A percentile compares a stretch with the other conserved stretches of the same genome.
phyloP scores from a whole-genome alignment of 2,329 filamentous ascomycete species.

The Colletotrichum sp. region DNA sequence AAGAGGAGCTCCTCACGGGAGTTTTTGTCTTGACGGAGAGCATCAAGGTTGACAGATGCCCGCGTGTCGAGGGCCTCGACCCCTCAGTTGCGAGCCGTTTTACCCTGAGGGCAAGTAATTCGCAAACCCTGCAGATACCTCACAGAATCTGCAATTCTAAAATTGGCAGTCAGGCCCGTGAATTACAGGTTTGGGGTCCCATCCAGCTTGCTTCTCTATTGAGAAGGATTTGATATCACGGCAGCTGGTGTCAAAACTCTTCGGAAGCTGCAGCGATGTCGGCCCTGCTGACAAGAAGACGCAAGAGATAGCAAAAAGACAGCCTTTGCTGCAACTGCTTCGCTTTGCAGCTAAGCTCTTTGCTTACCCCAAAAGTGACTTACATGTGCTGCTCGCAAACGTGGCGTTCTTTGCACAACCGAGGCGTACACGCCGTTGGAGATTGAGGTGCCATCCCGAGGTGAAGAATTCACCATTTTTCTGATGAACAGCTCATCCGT shows the following conservation, averaged over 20 bases:
- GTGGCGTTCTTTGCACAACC: not conserved
- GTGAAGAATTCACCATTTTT: not conserved
- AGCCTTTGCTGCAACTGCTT: not conserved
- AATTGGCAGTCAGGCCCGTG: not conserved
- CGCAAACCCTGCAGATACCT: not conserved
- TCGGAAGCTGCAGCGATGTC: not conserved
- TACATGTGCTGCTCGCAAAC: not conserved
- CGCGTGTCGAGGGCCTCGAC: not conserved
- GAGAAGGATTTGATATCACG: not conserved
- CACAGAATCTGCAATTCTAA: not conserved
- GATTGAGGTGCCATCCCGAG: not conserved
- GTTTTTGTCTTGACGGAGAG: not conserved
- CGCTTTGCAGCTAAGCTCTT: not conserved
- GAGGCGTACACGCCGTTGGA: not conserved
- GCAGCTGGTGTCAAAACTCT: not conserved
- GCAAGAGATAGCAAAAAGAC: not conserved
- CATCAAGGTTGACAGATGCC: not conserved
- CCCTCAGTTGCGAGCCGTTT: not conserved
- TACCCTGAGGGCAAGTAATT: not conserved
- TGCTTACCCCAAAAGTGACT: not conserved
- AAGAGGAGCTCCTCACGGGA: not conserved
- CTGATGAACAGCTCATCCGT: not conserved
- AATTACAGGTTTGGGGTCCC: not conserved
- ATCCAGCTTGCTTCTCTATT: not conserved
- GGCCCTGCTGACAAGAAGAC: not conserved